Percentiles rank a stretch among this genome's conserved stretches.
These are phyloP conservation scores for Emmonsia crescens DNA, from an alignment of 2,329 filamentous ascomycete species.

Conservation along the genomic window DNA sequence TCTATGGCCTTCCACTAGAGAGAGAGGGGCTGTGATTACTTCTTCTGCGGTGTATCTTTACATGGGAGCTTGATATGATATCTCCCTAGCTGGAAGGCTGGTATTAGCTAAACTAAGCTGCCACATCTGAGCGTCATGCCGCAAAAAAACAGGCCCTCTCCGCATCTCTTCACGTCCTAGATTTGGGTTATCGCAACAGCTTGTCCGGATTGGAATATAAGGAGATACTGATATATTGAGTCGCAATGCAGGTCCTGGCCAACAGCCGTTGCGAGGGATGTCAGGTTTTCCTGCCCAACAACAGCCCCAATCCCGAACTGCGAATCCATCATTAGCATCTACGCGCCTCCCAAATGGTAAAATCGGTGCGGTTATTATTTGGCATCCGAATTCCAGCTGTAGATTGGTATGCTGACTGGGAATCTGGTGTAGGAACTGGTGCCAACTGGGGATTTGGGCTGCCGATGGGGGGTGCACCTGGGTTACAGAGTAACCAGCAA, in stretches of 20 bases:
- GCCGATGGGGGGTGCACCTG: slow-evolving; percentile 43
- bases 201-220: neutral
- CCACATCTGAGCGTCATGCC: neutral
- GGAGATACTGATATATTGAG: slow-evolving; percentile 10
- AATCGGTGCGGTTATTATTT: slow-evolving; percentile 31
- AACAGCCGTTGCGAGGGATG: slow-evolving; percentile 43
- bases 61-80: neutral
- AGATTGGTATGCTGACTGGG: slow-evolving; percentile 2
- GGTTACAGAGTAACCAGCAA: slow-evolving; percentile 40
- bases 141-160: neutral
- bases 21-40: neutral
- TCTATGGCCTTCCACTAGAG: slow-evolving; percentile 9
- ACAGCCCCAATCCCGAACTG: slow-evolving; percentile 32
- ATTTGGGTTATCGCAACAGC: neutral
- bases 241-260: slow-evolving; percentile 33
- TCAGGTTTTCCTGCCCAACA: slow-evolving; percentile 45
- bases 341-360: slow-evolving; percentile 45
- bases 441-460: slow-evolving; percentile 49
- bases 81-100: neutral
- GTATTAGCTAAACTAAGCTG: neutral
- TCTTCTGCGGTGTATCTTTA: neutral
- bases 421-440: slow-evolving; percentile 35
- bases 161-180: neutral
- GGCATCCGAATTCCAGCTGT: slow-evolving; percentile 6
- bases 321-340: slow-evolving; percentile 38